Base-by-base conservation (phyloP, 1,139 yeast species). In the Yamadazyma kanchanaburiensis region DNA sequence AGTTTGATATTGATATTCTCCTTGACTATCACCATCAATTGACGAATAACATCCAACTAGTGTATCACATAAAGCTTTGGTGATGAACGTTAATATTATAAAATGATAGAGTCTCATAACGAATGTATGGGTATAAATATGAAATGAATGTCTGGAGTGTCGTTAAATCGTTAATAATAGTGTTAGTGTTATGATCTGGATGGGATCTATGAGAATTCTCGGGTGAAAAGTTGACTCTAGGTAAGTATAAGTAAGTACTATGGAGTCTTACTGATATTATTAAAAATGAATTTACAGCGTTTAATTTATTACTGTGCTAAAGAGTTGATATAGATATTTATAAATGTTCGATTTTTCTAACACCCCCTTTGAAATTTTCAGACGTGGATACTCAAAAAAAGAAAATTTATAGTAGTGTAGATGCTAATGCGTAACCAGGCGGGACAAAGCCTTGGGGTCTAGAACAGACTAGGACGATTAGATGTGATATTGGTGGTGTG, bases 1-100 rank as follows among this genome's bases (percentile, higher is more conserved):
- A 1, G 78, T 55, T 45, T 80, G 86, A 40, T 51, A 80, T 17
- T 36, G 47, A 33, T 64, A 61, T 4, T 56, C 42, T 1, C 78
- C 75, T 28, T 55, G 34, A 9, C 51, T 48, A 4, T 42, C 37
- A 26, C 60, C 72, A 10, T 40, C 39, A 20, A 64, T 46, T 8
- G 58, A 46, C 6, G 60, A 44, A 39, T 37, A 65, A 39, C 73
- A 66, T 9, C 70, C 71, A 4, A 57, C 17, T 6, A 20, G 19
- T 12, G 18, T 25, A 20, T 28, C 46, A n/a, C n/a, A n/a, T n/a
- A n/a, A n/a, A n/a, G n/a, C n/a, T n/a, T n/a, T n/a, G n/a, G n/a
- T n/a, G n/a, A 23, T 23, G 25, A 17, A 15, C 10, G 25, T 23
- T n/a, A n/a, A n/a, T n/a, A n/a, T n/a, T n/a, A n/a, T n/a, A n/a